Base-by-base conservation (phyloP, 2,329 filamentous ascomycete species). In the Xylaria sp. region DNA sequence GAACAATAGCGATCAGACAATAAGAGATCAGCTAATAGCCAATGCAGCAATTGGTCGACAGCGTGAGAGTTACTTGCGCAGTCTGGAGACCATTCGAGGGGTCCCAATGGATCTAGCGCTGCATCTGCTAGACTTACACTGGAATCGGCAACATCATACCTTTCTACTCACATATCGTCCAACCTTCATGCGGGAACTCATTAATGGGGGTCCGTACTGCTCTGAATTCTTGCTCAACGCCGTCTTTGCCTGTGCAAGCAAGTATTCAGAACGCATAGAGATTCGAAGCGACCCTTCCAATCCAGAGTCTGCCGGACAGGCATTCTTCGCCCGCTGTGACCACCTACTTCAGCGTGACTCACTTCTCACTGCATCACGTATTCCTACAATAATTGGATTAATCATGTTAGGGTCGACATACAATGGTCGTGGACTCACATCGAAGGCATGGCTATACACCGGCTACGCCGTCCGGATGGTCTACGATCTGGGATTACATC, bases 61-160 rank as follows among this genome's bases (percentile, higher is more conserved):
- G 20, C 46, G 20, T 13, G 46, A 49, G 12, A 20, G 23, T 5
- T 25, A 49, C 12, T 13, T 49, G 46, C 46, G 20, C 8, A 49
- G 2, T 13, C 20, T 49, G 12, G 46, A 49, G n/a, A 49, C 20
- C 9, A 25, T 49, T 20, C 8, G 46, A 2, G 46, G 46, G 0
- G 46, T 49, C 46, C 20, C 46, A 13, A 20, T 10, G 8, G 46
- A 49, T 23, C 20, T 49, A 1, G 46, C 46, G 8, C 46, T 49
- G 23, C 46, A 49, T 10, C 46, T 49, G 3, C n/a, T 49, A 7
- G 46, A 49, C 20, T 49, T 49, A 13, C 46, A 49, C 46, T 49
- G 46, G 46, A 49, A 49, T 25, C 46, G 46, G 23, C 46, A 49
- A 25, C 46, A 49, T 23, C 46, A 49, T 49, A 49, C 46, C 9